Percentiles rank a stretch among this genome's conserved stretches.
Conservation (phyloP, 805 yeast species). For the Candida easanensis region DNA sequence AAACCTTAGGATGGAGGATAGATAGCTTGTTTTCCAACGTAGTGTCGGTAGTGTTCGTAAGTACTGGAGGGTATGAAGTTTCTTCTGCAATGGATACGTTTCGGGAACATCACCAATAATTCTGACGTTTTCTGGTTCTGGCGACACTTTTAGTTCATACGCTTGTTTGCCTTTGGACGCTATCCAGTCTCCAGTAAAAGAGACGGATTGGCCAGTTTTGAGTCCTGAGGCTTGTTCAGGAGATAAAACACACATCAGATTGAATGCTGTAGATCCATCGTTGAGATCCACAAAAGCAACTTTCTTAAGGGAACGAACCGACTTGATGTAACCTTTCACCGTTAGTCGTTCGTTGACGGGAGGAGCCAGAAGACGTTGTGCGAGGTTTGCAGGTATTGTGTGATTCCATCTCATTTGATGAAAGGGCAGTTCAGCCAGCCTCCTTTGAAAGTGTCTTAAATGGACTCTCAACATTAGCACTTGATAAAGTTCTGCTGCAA, state of each 20-base stretch:
- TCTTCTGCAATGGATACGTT: slow-evolving; percentile 81
- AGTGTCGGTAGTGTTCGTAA: slow-evolving; percentile 73
- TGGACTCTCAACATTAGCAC: too few relatives aligned
- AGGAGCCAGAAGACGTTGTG: slow-evolving; percentile 19
- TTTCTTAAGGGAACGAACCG: slow-evolving; percentile 70
- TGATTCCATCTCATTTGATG: slow-evolving; percentile 6
- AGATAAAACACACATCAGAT: slow-evolving; percentile 55
- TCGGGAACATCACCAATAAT: slow-evolving; percentile 62
- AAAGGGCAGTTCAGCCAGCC: too few relatives aligned
- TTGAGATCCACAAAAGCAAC: slow-evolving; percentile 74
- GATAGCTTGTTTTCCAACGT: slow-evolving; percentile 68
- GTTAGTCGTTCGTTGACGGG: slow-evolving; percentile 35
- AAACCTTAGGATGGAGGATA: slow-evolving; percentile 65
- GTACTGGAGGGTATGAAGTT: slow-evolving; percentile 60
- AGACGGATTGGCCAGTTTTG: slow-evolving; percentile 48
- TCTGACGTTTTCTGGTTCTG: slow-evolving; percentile 33
- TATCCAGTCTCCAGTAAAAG: slow-evolving; percentile 41
- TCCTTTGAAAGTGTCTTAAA: too few relatives aligned
- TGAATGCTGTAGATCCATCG: slow-evolving; percentile 67
- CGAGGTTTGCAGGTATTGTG: slow-evolving; percentile 11
- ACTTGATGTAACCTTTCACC: slow-evolving; percentile 72
- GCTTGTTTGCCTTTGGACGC: slow-evolving; percentile 50
- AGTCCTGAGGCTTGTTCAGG: slow-evolving; percentile 31
- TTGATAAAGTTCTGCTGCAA: too few relatives aligned
- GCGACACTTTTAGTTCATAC: slow-evolving; percentile 44